Conservation (phyloP, 768 basidiomycete genomes). For the Termitomyces sp. region DNA sequence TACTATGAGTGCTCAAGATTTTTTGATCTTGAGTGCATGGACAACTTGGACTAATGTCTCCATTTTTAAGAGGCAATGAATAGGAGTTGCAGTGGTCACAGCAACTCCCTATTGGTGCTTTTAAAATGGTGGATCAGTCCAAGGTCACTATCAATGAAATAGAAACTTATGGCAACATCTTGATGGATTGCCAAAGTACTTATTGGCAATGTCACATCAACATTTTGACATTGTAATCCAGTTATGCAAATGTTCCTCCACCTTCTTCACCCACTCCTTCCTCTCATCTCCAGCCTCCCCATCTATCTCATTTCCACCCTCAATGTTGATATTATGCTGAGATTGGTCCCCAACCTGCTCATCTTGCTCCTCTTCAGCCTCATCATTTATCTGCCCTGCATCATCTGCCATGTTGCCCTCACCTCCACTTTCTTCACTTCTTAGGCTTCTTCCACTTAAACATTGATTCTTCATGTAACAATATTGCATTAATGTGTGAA, state of each 20-base stretch:
- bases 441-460: slow-evolving; percentile 19
- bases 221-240: slow-evolving; percentile 26
- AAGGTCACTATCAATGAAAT: neutral
- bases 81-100: slow-evolving; percentile 13
- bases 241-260: slow-evolving; percentile 24
- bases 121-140: neutral
- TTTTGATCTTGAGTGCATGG: too few species aligned
- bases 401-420: neutral
- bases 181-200: slow-evolving; percentile 29
- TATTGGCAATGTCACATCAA: slow-evolving; percentile 23
- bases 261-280: slow-evolving; percentile 24
- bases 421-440: neutral
- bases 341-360: neutral
- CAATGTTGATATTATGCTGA: neutral
- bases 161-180: too few species aligned
- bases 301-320: neutral
- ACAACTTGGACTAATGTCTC: too few species aligned
- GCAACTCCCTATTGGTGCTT: slow-evolving; percentile 15
- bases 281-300: neutral
- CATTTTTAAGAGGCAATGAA: slow-evolving; percentile 10
- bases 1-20: too few species aligned
- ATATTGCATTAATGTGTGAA: slow-evolving; percentile 18
- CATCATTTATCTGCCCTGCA: neutral
- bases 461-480: slow-evolving; percentile 23
- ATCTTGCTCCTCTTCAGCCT: neutral